phyloP scores from a whole-genome alignment of 2,329 filamentous ascomycete genomes.

The Raffaelea arxii region DNA sequence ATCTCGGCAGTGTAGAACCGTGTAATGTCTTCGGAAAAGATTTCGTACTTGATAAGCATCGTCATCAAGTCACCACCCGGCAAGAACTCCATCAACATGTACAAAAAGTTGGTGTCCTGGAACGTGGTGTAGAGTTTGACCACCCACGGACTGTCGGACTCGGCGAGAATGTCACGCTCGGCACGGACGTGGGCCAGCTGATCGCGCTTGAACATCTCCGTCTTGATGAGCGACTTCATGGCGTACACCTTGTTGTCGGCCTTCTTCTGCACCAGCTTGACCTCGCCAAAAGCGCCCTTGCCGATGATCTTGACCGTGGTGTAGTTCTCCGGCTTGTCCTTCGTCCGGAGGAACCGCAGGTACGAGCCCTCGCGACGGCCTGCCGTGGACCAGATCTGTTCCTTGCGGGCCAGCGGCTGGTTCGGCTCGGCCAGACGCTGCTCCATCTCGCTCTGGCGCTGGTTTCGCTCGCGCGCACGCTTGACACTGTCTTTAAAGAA shows the following conservation, averaged over 20 bases:
- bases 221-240: conserved; percentile 96
- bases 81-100: conserved; percentile 99
- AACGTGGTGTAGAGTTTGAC: conserved; percentile 98
- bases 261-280: conserved; percentile 94
- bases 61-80: conserved; percentile 98
- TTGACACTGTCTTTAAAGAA: conserved; percentile 99
- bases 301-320: conserved; percentile 95
- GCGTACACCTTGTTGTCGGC: conserved; percentile 95
- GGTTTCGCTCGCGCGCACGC: conserved; percentile 86
- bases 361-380: conserved; percentile 87
- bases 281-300: conserved; percentile 97
- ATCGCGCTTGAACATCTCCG: conserved; percentile 99
- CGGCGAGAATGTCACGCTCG: conserved; percentile 93
- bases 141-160: conserved; percentile 99
- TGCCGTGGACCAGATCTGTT: conserved; percentile 74
- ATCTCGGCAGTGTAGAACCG: conserved; percentile 99
- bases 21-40: conserved; percentile 97
- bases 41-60: conserved; percentile 99
- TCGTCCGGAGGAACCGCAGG: conserved; percentile 85
- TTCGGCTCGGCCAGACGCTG: conserved; percentile 70
- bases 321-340: conserved; percentile 91
- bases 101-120: conserved; percentile 91
- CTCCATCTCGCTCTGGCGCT: conserved; percentile 88
- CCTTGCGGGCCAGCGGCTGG: conserved; percentile 65
- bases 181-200: conserved; percentile 95